Evolutionary conservation across 78 protist species (phyloP), one percentile per base, ranked within the genome.

Genomic region (Planoprotostelium fungivorum): DNA sequence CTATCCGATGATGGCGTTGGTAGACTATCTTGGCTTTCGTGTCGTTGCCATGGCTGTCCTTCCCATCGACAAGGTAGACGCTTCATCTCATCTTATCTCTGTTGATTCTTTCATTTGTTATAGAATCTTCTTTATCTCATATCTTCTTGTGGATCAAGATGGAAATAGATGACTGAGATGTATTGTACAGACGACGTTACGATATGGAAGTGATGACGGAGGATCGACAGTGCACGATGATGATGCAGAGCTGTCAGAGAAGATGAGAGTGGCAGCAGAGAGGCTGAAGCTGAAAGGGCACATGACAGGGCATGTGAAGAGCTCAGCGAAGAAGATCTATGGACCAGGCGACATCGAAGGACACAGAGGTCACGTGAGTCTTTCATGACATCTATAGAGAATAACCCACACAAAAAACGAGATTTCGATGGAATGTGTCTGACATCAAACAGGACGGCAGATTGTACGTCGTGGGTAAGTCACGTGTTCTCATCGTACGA

Each of bases 271-370:
- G 0, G 95, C 95, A 1, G 95, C 95, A 23, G 36, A 90, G 34
- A 86, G 39, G n/a, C 25, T 93, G 34, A 93, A 93, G 34, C 88
- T 93, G 37, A 93, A 93, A 38, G 95, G 95, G n/a, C 95, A 93
- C 88, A 5, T 86, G n/a, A 89, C 91, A 25, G 94, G 94, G 1
- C 38, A 84, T 36, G 87, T 86, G 34, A 89, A 84, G 0, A 34
- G 63, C 10, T 35, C 87, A 38, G n/a, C 39, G 90, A 87, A 91
- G 93, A 83, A 89, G 35, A 84, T 93, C 25, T 93, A 93, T 84
- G 95, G 93, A 28, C 95, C 95, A 1, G 88, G 92, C 38, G 95
- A 93, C 35, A 93, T 93, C 39, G 95, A 93, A 84, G 95, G 95
- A 35, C 95, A 93, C 35, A 34, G 87, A 1, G 95, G 95, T 28